Base-by-base conservation (phyloP, 2,329 filamentous ascomycete species). In the Leptodontidium sp. region DNA sequence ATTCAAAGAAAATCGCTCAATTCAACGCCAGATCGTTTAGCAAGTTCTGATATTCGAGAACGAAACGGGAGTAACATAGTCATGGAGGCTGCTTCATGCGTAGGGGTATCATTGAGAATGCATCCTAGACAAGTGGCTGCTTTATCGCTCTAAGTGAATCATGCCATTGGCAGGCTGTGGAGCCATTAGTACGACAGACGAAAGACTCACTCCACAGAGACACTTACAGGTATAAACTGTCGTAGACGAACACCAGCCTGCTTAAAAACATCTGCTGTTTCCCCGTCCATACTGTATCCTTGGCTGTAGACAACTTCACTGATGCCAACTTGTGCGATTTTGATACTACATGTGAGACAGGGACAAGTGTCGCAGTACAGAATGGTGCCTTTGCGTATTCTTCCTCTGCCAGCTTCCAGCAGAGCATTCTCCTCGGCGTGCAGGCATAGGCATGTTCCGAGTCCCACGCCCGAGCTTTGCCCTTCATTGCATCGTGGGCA, bases 371-470 rank as follows among this genome's bases (percentile, higher is more conserved):
- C 93, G 81, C 94, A 98, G 81, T 98, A 99, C 32, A 99, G 83
- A 61, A 93, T 92, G 47, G 92, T 88, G 4, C 90, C 92, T 66
- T 93, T 91, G 24, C 93, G 85, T 74, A 99, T 93, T 68, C 96
- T 86, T 80, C 98, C 96, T 75, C 96, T 86, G 0, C 96, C 96
- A 24, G 96, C 96, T 83, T 99, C 96, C 11, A 99, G 85, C 68
- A 99, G 85, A 1, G 96, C 96, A 79, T 99, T 99, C 82, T 99
- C 96, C 83, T 99, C 96, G 0, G 96, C 96, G 79, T 99, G 96
- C n/a, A 99, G 88, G 79, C 96, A 99, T 61, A 98, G 86, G 77
- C 96, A 99, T 6, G 95, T 97, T 4, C 90, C 89, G 24, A 99
- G 85, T 0, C 88, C 90, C 57, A 90, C 86, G 29, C 96, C 96